Conservation (phyloP, 306 rosid genomes). For the Quercus rubra region DNA sequence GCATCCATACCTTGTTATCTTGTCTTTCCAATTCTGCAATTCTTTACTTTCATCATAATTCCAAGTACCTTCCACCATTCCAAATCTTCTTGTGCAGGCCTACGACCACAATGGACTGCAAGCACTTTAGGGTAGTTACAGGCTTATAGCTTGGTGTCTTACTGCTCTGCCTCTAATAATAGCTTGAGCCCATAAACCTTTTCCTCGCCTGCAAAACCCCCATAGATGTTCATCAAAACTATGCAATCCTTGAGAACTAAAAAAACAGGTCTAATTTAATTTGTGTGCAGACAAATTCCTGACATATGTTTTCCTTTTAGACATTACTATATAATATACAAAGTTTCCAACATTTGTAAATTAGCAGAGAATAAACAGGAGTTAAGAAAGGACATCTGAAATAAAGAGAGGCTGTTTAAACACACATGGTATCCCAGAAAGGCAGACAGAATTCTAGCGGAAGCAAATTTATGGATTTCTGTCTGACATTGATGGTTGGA, state of each 20-base stretch:
- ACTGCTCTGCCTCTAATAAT: slow-evolving; percentile 91
- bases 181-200: slow-evolving; percentile 80
- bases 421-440: slow-evolving; percentile 84
- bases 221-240: not conserved
- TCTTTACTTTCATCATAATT: slow-evolving; percentile 43
- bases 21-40: slow-evolving; percentile 49
- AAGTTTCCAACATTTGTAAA: not conserved
- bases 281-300: not conserved
- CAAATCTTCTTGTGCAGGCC: slow-evolving; percentile 59
- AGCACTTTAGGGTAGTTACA: slow-evolving; percentile 65
- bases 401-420: slow-evolving; percentile 11
- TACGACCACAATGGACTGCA: slow-evolving; percentile 84
- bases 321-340: not conserved
- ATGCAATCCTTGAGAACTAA: not conserved
- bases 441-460: slow-evolving; percentile 67
- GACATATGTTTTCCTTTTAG: too few species aligned
- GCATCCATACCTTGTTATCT: slow-evolving; percentile 41
- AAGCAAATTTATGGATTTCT: slow-evolving; percentile 48
- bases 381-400: not conserved
- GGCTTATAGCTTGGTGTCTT: slow-evolving; percentile 93
- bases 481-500: slow-evolving; percentile 22
- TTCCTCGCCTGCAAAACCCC: slow-evolving; percentile 65
- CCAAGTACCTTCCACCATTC: slow-evolving; percentile 40
- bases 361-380: not conserved
- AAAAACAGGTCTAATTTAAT: not conserved